phyloP scores from a whole-genome alignment of 768 basidiomycete genomes.

The Serendipita sp. region DNA sequence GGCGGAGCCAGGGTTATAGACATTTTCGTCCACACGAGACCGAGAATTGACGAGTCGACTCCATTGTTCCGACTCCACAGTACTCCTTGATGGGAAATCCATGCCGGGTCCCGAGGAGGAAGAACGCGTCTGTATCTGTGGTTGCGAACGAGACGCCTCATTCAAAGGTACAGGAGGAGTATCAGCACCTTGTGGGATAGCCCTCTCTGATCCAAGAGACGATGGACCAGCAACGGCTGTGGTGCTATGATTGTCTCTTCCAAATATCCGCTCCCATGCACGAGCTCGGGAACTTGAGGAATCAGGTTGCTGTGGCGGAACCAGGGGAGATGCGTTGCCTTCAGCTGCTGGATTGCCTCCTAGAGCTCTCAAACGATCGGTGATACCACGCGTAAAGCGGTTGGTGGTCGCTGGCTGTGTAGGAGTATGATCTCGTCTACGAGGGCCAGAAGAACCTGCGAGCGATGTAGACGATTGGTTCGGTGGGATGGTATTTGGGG shows the following conservation, averaged over 20 bases:
- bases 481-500: neutral
- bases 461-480: neutral
- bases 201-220: too few relatives aligned
- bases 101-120: neutral
- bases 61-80: neutral
- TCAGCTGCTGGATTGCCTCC: neutral
- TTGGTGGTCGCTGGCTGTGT: neutral
- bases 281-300: neutral
- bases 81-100: neutral
- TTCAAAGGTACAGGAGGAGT: too few relatives aligned
- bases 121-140: too few relatives aligned
- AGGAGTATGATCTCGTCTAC: neutral
- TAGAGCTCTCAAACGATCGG: neutral
- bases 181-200: too few relatives aligned
- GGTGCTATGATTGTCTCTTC: neutral
- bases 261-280: neutral
- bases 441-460: neutral
- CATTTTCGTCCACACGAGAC: neutral
- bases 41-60: neutral
- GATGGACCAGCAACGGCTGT: too few relatives aligned
- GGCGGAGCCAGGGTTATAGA: neutral
- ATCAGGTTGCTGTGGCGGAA: neutral
- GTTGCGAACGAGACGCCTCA: too few relatives aligned
- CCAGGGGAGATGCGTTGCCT: neutral
- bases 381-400: neutral